Conservation (phyloP, 805 yeast species). For the Metahyphopichia silvanorum region DNA sequence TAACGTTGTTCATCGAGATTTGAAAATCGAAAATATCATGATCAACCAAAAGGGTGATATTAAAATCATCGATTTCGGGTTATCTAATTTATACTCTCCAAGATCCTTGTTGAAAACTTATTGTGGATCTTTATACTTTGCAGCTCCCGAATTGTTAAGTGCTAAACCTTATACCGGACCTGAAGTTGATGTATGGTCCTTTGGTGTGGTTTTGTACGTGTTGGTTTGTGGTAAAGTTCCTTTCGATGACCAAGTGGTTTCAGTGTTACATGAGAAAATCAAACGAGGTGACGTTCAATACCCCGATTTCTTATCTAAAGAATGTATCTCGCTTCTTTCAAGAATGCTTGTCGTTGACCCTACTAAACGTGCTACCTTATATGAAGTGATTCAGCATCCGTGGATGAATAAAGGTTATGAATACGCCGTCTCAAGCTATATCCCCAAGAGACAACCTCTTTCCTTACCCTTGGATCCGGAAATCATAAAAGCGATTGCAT, state of each 20-base stretch:
- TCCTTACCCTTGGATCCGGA: constrained; percentile 61
- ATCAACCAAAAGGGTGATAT: constrained; percentile 91
- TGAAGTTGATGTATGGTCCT: constrained; percentile 97
- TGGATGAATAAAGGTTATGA: constrained; percentile 95
- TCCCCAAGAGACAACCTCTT: constrained; percentile 79
- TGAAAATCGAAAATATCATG: constrained; percentile 94
- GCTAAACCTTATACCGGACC: constrained; percentile 95
- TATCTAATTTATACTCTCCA: constrained; percentile 80
- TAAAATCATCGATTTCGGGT: constrained; percentile 93
- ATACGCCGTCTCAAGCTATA: constrained; percentile 60
- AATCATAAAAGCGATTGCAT: constrained; percentile 71
- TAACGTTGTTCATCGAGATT: constrained; percentile 94
- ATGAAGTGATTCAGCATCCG: constrained; percentile 81
- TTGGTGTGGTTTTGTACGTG: constrained; percentile 94
- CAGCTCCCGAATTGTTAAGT: constrained; percentile 93
- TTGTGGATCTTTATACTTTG: constrained; percentile 96
- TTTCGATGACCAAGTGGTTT: constrained; percentile 91
- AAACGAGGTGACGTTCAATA: constrained; percentile 90
- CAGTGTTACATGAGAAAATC: constrained; percentile 89
- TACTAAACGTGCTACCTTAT: constrained; percentile 67
- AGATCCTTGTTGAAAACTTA: constrained; percentile 78
- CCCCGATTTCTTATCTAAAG: constrained; percentile 75
- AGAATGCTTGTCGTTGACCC: constrained; percentile 94
- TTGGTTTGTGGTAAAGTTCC: constrained; percentile 98
- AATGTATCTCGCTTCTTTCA: constrained; percentile 74